Base-by-base conservation (phyloP, 768 basidiomycete species). In the Coprinopsis strossmayeri region DNA sequence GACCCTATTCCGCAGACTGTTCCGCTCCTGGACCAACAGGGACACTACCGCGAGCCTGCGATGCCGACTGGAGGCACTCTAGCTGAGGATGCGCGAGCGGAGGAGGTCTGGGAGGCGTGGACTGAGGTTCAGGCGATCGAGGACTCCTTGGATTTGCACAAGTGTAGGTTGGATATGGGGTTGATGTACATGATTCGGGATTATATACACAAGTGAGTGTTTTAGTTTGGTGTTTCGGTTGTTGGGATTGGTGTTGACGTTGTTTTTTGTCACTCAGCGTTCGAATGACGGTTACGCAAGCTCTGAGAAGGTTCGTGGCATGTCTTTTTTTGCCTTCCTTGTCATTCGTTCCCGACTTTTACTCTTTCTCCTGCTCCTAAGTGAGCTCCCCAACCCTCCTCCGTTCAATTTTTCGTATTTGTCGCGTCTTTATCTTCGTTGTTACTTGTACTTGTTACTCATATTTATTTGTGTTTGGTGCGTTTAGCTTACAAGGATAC, bases 191-290 rank as follows among this genome's bases (percentile, higher is more conserved):
- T 78, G 58, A 77, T 74, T 47, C 72, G 81, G 52, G 86, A 88
- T 59, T 85, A 81, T 60, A 68, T 88, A 20, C 82, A 83, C 64
- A 87, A 84, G 87, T 88, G 57, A 50, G 84, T 73, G 24, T 18
- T 25, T 35, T 34, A 27, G 42, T 38, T 50, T 57, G 30, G 52
- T 39, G 26, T 40, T 38, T 46, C 34, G 44, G 11, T 25, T 45
- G 20, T 42, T 25, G 21, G 45, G 42, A 41, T 35, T 62, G 53
- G 46, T 32, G 15, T 15, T 32, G 30, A 32, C 15, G 30, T 7
- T 32, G 30, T 32, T 32, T 15, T 32, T 32, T 32, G 30, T 32
- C 15, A 7, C 9, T 15, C 54, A 85, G 83, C 62, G 79, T 78
- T 5, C 78, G 82, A 27, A 78, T 85, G 69, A 71, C 74, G 39